Evolutionary conservation across 139 green algal genomes (phyloP).

Genomic region (Chlamydomonas sp.): DNA sequence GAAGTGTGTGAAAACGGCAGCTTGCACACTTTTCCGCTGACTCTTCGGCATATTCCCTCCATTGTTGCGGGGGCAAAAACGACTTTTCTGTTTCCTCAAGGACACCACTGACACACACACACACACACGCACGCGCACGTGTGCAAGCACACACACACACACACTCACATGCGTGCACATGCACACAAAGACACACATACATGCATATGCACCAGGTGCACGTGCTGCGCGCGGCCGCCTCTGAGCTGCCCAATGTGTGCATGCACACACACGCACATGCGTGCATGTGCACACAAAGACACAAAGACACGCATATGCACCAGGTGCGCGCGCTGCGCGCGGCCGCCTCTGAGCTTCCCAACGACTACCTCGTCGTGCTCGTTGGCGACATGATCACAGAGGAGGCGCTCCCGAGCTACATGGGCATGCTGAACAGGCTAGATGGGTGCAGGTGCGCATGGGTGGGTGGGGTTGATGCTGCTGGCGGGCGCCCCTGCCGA

Average conservation of each 20-base stretch:
- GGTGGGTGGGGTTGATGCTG: too few species aligned
- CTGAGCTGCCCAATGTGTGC: constrained; percentile 83
- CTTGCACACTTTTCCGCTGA: too few species aligned
- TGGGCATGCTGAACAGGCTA: constrained; percentile 99
- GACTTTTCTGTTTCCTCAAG: too few species aligned
- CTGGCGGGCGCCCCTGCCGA: too few species aligned
- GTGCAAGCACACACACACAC: too few species aligned
- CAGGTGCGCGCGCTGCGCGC: constrained; percentile 75
- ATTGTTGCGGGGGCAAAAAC: too few species aligned
- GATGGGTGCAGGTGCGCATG: constrained; percentile 82
- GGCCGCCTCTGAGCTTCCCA: constrained; percentile 60
- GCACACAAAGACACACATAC: background rate
- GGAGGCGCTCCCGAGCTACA: constrained; percentile 98
- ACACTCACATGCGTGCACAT: background rate
- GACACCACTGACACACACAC: too few species aligned
- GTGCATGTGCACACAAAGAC: background rate
- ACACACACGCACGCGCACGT: too few species aligned
- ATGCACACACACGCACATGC: background rate
- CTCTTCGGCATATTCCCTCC: too few species aligned
- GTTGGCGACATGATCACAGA: constrained; percentile 93
- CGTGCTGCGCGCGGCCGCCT: constrained; percentile 66
- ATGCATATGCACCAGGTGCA: constrained; percentile 42
- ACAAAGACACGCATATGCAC: background rate
- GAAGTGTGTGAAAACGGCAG: background rate
- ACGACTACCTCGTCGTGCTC: constrained; percentile 90